Base-by-base conservation (phyloP, 2,329 filamentous ascomycete species). In the Ophiocordyceps sinensis region DNA sequence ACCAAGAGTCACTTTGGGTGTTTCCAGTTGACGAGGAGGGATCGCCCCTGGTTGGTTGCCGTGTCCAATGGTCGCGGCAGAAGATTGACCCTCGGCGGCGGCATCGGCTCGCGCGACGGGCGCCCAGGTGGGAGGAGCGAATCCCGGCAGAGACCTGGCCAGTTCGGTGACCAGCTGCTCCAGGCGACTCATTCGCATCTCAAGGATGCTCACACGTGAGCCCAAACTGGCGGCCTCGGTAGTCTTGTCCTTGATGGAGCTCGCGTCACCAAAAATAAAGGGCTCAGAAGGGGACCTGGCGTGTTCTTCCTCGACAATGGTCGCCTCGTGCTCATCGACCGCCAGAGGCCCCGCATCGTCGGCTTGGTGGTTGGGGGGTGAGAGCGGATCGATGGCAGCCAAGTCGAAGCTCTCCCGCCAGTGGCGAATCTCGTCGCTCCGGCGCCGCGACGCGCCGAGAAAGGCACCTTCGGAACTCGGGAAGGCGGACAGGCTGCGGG, bases 371-470 rank as follows among this genome's bases (percentile, higher is more conserved):
- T 56, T 56, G 36, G 61, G 56, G 3, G 71, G 73, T 4, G 71
- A 70, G 28, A 70, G 56, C 0, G 72, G 71, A 7, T 73, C 76
- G 41, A 68, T 53, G 39, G 70, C 61, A 1, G 64, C 65, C 1
- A 65, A 65, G 37, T 68, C 70, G 46, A 76, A 75, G 45, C 75
- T 79, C 50, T 74, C 70, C 44, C 77, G 66, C 75, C 76, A 79
- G 50, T 75, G 76, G 12, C 73, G 69, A 32, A 79, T 77, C 53
- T 81, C 77, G 42, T 77, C 74, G 51, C 74, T 79, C 28, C 75
- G 68, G 30, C 74, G 67, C 36, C 75, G 67, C 4, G 55, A 43
- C 34, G 58, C 57, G 2, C 47, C 49, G 19, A 59, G 55, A 15
- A 49, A 50, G 36, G 31, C 11, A 4, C 57, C 54, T 3, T 59